Evolutionary conservation across 2,329 filamentous ascomycete genomes (phyloP).

Genomic region (Cyphellophora europaea): DNA sequence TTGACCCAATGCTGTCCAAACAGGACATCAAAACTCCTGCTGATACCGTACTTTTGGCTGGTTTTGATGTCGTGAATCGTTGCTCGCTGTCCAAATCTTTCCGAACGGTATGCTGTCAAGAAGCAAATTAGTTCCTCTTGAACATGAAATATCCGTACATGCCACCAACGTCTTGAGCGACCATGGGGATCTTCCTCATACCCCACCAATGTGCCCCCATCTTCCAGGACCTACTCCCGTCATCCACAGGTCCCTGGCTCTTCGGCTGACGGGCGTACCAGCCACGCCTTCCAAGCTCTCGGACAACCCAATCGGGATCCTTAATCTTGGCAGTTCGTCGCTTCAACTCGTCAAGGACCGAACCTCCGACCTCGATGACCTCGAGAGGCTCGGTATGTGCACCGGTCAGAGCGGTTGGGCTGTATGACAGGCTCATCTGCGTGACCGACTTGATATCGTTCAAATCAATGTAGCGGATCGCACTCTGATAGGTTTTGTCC

Average conservation of each 20-base stretch:
- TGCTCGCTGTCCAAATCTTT: no score
- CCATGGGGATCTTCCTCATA: conserved; percentile 59
- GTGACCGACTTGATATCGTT: conserved; percentile 56
- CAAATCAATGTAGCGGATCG: conserved; percentile 66
- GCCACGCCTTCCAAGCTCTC: conserved; percentile 58
- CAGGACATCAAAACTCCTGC: no score
- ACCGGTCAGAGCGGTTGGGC: conserved; percentile 49
- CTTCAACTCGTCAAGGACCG: conserved; percentile 55
- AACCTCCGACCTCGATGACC: conserved; percentile 65
- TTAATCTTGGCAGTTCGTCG: conserved; percentile 42
- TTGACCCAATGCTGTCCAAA: no score
- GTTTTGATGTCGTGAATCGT: no score
- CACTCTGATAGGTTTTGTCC: conserved; percentile 39
- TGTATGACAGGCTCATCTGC: conserved; percentile 49
- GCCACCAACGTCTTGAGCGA: conserved; percentile 46
- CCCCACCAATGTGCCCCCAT: conserved; percentile 79
- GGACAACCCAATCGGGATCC: conserved; percentile 59
- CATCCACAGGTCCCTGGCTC: conserved; percentile 34
- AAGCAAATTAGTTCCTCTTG: conserved; percentile 28
- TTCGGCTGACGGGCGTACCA: conserved; percentile 50
- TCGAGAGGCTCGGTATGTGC: conserved; percentile 57
- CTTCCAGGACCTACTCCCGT: conserved; percentile 62
- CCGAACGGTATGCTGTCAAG: background rate
- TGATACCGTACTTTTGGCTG: no score
- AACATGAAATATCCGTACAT: conserved; percentile 54